These are phyloP conservation scores for Cajanus cajan DNA, from an alignment of 306 rosid species.

Conservation along the genomic window DNA sequence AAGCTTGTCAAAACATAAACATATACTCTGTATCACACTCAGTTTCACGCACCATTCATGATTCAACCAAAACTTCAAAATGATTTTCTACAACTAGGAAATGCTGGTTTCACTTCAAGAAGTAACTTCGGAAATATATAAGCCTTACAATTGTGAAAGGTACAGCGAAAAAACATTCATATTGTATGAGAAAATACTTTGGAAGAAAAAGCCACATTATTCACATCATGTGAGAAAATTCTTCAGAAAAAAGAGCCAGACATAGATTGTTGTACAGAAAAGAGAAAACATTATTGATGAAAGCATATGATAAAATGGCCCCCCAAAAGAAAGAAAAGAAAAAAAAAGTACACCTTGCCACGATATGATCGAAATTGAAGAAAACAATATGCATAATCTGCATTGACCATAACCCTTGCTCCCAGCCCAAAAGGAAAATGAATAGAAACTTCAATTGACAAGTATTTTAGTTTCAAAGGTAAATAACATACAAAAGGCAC, in stretches of 20 bases:
- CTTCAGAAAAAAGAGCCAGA: neutral
- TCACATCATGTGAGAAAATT: neutral
- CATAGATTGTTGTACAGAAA: neutral
- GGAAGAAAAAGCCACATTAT: neutral
- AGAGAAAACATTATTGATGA: neutral
- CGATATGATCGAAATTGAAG: neutral
- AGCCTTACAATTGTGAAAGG: neutral
- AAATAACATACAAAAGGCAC: neutral
- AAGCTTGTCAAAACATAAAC: constrained; percentile 28
- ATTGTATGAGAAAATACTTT: neutral
- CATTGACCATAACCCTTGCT: neutral
- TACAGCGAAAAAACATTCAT: neutral
- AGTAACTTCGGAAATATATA: neutral
- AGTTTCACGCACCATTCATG: neutral
- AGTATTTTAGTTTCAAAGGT: neutral
- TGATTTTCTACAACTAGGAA: constrained; percentile 21
- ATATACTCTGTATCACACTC: constrained; percentile 18
- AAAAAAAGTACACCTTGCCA: neutral
- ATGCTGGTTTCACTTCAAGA: neutral
- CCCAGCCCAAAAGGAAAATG: neutral
- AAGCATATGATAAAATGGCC: neutral
- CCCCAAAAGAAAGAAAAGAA: neutral
- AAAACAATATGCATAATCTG: constrained; percentile 2
- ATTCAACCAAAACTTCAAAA: neutral
- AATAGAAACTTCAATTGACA: neutral